Evolutionary conservation across 163 green algal species (phyloP).

Genomic region (Coccomyxa subellipsoidea): DNA sequence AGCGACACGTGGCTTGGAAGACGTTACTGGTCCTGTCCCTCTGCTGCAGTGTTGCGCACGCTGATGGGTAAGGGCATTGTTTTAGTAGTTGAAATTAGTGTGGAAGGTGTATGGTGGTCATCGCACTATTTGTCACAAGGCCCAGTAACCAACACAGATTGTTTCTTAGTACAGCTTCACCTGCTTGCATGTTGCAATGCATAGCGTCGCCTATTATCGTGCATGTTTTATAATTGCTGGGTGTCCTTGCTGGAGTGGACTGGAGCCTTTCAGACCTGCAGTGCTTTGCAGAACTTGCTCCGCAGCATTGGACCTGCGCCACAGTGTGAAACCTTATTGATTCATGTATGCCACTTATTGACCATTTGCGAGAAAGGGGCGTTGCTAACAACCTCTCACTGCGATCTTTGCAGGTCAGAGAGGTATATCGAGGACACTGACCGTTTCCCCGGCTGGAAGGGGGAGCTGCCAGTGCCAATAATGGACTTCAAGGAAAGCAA

Average conservation of each 20-base stretch:
- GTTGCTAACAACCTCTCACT: too few species aligned
- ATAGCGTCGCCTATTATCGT: too few species aligned
- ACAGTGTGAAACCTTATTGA: too few species aligned
- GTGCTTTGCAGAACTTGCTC: not conserved
- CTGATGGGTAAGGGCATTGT: not conserved
- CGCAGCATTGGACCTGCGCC: not conserved
- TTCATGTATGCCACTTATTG: too few species aligned
- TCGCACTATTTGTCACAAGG: too few species aligned
- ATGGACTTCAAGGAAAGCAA: not conserved
- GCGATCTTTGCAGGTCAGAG: slow-evolving; percentile 7
- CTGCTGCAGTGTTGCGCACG: not conserved
- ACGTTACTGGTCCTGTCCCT: not conserved
- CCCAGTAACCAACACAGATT: too few species aligned
- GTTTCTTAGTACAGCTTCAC: too few species aligned
- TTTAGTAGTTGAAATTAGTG: too few species aligned
- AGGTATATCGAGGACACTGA: slow-evolving; percentile 56
- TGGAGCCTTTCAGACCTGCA: not conserved
- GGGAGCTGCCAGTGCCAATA: slow-evolving; percentile 39
- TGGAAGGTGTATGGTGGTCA: too few species aligned
- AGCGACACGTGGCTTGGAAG: not conserved
- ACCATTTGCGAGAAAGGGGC: too few species aligned
- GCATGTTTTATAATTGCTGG: too few species aligned
- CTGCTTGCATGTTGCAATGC: too few species aligned
- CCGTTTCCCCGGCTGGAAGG: slow-evolving; percentile 58
- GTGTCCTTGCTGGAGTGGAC: not conserved